phyloP scores from a whole-genome alignment of 441 rosid species.

The Eutrema salsugineum region DNA sequence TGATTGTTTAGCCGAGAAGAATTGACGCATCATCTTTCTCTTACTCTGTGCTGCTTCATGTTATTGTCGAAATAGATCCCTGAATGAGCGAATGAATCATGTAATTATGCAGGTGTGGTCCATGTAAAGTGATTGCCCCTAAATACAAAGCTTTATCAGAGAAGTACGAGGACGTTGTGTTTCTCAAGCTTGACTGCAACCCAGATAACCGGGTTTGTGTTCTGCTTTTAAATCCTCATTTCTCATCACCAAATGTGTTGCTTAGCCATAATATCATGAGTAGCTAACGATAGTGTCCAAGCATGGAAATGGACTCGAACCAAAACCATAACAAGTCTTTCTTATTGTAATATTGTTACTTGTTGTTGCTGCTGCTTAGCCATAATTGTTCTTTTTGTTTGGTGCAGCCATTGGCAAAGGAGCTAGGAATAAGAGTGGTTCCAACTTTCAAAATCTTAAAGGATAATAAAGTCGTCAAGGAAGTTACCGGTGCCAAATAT shows the following conservation, averaged over 20 bases:
- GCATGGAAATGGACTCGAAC: not conserved
- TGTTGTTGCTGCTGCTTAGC: not conserved
- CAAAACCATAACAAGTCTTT: not conserved
- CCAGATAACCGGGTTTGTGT: slow-evolving; percentile 75
- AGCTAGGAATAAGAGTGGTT: slow-evolving; percentile 88
- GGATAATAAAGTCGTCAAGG: slow-evolving; percentile 62
- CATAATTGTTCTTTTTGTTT: not conserved
- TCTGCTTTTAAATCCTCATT: slow-evolving; percentile 1
- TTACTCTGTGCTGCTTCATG: not conserved
- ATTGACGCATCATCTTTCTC: not conserved
- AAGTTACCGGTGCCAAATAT: slow-evolving; percentile 82
- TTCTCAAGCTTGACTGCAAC: slow-evolving; percentile 93
- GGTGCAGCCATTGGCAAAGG: slow-evolving; percentile 85
- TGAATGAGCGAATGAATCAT: too few species aligned
- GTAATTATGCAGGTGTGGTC: slow-evolving; percentile 87
- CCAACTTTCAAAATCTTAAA: slow-evolving; percentile 92
- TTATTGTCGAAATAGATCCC: not conserved
- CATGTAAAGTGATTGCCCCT: slow-evolving; percentile 94
- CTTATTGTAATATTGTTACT: not conserved
- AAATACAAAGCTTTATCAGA: slow-evolving; percentile 70
- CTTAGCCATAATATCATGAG: not conserved
- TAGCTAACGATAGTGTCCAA: not conserved
- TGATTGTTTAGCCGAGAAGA: too few species aligned
- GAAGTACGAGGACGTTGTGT: slow-evolving; percentile 78
- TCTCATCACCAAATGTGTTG: not conserved